Evolutionary conservation across 192 early-diverging fungal genomes (phyloP).

Genomic region (Chytriomyces sp.): DNA sequence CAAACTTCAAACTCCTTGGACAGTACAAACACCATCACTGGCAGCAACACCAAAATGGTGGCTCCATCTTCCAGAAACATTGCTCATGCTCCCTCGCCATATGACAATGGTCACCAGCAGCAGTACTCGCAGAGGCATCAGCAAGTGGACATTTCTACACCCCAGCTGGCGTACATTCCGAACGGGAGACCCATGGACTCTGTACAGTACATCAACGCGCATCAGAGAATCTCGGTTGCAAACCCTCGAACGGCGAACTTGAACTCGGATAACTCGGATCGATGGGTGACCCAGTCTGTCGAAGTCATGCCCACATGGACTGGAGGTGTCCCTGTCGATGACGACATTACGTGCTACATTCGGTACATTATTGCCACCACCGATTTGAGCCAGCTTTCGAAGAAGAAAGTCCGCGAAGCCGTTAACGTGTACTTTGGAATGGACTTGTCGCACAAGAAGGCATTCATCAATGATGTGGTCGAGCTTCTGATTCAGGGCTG

Average conservation of each 20-base stretch:
- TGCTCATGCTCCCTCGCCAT: background rate
- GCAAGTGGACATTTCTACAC: background rate
- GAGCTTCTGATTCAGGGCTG: slow-evolving; percentile 56
- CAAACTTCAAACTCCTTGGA: background rate
- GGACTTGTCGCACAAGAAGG: slow-evolving; percentile 65
- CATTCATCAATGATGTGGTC: slow-evolving; percentile 75
- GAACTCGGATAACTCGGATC: background rate
- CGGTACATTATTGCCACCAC: slow-evolving; percentile 69
- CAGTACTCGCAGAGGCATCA: background rate
- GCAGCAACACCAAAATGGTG: background rate
- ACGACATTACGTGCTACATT: slow-evolving; percentile 75
- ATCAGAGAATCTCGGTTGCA: background rate
- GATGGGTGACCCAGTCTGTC: slow-evolving; percentile 1
- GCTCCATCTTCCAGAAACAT: background rate
- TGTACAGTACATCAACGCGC: background rate
- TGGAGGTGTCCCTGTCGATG: slow-evolving; percentile 69
- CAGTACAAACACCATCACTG: background rate
- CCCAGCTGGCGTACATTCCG: background rate
- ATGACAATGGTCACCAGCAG: background rate
- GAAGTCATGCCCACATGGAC: slow-evolving; percentile 23
- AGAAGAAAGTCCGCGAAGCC: slow-evolving; percentile 80
- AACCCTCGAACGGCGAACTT: background rate
- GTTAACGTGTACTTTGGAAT: slow-evolving; percentile 68
- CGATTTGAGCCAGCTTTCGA: slow-evolving; percentile 77
- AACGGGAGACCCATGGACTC: background rate